Percentiles rank a stretch among this genome's conserved stretches.
These are phyloP conservation scores for Immersiella caudata DNA, from an alignment of 495 filamentous ascomycete species.

Conservation along the genomic window DNA sequence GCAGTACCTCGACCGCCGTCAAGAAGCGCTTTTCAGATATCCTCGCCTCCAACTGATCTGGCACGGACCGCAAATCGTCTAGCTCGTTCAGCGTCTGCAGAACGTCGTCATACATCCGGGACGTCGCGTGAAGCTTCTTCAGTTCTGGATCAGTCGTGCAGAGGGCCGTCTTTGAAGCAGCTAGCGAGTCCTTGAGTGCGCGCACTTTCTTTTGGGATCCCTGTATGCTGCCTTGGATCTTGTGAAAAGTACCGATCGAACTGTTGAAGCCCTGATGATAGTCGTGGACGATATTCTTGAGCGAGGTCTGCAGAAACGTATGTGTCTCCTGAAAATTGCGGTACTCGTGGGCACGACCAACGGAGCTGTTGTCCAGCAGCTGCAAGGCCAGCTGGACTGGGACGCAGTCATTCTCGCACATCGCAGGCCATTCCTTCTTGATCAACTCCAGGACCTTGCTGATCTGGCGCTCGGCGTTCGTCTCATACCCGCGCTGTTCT, in stretches of 20 bases:
- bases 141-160: conserved; percentile 88
- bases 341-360: conserved; percentile 87
- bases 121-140: conserved; percentile 80
- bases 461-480: conserved; percentile 52
- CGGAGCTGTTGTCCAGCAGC: conserved; percentile 88
- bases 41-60: conserved; percentile 86
- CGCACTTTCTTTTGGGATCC: conserved; percentile 84
- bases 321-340: conserved; percentile 80
- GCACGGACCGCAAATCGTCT: conserved; percentile 86
- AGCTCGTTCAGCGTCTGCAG: conserved; percentile 81
- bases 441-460: conserved; percentile 63
- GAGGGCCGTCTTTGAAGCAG: conserved; percentile 79
- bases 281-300: conserved; percentile 96
- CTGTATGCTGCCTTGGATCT: conserved; percentile 92
- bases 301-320: conserved; percentile 79
- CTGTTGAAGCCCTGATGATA: conserved; percentile 99
- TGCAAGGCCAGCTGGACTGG: conserved; percentile 92
- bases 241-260: conserved; percentile 97
- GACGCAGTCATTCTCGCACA: conserved; percentile 83
- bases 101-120: conserved; percentile 89
- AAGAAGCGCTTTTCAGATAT: conserved; percentile 97
- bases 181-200: conserved; percentile 76
- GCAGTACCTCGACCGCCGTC: conserved; percentile 86
- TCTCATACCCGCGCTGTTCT: conserved; percentile 36
- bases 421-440: conserved; percentile 85